Evolutionary conservation across 768 basidiomycete genomes (phyloP).

Genomic region (Guyanaporus albipodus): DNA sequence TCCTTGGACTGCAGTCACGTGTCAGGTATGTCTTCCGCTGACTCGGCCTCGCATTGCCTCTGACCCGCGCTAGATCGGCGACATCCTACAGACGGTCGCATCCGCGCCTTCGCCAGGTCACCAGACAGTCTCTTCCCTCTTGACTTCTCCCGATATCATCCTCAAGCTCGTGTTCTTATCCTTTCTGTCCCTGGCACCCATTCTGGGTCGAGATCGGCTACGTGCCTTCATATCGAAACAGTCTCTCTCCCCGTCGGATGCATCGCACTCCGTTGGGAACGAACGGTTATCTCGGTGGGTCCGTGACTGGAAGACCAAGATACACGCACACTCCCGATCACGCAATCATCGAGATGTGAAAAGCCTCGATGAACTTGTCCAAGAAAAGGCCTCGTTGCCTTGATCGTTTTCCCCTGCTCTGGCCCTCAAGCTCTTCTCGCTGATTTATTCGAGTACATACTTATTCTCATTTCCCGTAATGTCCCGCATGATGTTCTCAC

Average conservation of each 20-base stretch:
- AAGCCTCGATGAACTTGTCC: slow-evolving; percentile 48
- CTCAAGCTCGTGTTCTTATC: slow-evolving; percentile 81
- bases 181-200: slow-evolving; percentile 81
- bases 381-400: slow-evolving; percentile 46
- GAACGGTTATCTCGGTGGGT: slow-evolving; percentile 52
- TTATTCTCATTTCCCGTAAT: slow-evolving; percentile 20
- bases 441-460: slow-evolving; percentile 27
- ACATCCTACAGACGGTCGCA: slow-evolving; percentile 81
- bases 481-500: slow-evolving; percentile 20
- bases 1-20: slow-evolving; percentile 91
- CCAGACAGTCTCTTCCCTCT: slow-evolving; percentile 79
- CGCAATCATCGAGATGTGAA: slow-evolving; percentile 44
- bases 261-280: slow-evolving; percentile 19
- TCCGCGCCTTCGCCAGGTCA: slow-evolving; percentile 64
- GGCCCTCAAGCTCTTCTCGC: slow-evolving; percentile 5
- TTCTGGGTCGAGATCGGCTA: slow-evolving; percentile 68
- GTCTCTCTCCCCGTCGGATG: slow-evolving; percentile 21
- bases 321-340: slow-evolving; percentile 51
- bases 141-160: slow-evolving; percentile 80
- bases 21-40: slow-evolving; percentile 53
- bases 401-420: slow-evolving; percentile 18
- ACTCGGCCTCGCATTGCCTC: slow-evolving; percentile 12
- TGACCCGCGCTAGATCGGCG: slow-evolving; percentile 59
- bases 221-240: slow-evolving; percentile 49
- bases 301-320: slow-evolving; percentile 62